These are phyloP conservation scores for Tulasnella sp. DNA, from an alignment of 768 basidiomycete genomes.

Conservation along the genomic window DNA sequence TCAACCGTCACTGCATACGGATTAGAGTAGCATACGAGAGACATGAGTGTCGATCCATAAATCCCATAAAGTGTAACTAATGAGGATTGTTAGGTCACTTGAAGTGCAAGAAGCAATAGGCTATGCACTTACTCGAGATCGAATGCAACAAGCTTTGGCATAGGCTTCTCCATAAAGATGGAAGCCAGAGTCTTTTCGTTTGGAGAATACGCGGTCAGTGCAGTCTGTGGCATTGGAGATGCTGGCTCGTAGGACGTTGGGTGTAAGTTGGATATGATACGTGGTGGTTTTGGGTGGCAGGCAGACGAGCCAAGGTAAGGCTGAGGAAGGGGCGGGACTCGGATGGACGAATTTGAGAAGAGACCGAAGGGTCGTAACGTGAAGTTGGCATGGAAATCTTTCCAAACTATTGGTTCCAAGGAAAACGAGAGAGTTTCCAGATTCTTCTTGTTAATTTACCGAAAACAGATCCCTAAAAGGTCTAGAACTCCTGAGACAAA, in stretches of 20 bases:
- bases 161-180: constrained; percentile 16
- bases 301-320: neutral
- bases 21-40: constrained; percentile 26
- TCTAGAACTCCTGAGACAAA: no score
- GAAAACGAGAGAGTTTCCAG: no score
- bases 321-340: neutral
- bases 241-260: neutral
- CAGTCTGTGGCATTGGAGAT: neutral
- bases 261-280: neutral
- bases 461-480: no score
- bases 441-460: no score
- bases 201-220: constrained; percentile 1
- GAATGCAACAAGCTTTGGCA: constrained; percentile 61
- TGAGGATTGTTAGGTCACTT: neutral
- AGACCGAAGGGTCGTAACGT: no score
- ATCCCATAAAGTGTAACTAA: constrained; percentile 74
- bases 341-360: neutral
- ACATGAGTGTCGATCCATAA: constrained; percentile 79
- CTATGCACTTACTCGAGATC: constrained; percentile 54
- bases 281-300: neutral
- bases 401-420: no score
- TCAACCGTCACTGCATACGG: constrained; percentile 17
- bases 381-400: no score
- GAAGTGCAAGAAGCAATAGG: neutral
- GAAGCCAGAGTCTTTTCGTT: neutral